Base-by-base conservation (phyloP, 2,329 filamentous ascomycete species). In the Colletotrichum orbiculare region DNA sequence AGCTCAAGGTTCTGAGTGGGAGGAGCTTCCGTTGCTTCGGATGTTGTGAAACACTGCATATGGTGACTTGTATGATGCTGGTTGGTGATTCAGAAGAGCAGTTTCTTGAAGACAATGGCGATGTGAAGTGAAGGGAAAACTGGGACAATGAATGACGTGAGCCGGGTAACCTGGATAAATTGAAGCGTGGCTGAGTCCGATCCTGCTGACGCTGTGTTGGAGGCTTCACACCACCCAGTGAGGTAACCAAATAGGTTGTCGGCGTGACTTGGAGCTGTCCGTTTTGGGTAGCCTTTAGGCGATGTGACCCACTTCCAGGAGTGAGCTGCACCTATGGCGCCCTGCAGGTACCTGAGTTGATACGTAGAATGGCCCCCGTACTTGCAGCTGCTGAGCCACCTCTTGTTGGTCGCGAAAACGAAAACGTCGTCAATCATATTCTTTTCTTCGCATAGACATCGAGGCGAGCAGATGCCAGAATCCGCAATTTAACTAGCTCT, bases 161-260 rank as follows among this genome's bases (percentile, higher is more conserved):
- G 56, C n/a, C 25, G 39, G 37, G 45, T 41, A 41, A 50, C 17
- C 8, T 39, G 53, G 39, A 42, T 35, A 50, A 39, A 11, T 25
- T 33, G 52, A 49, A 47, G 37, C n/a, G 63, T 66, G 63, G 63
- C 63, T 62, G 47, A 57, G 63, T 61, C 25, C 25, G 25, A 25
- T 25, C 25, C 25, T 25, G 4, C 25, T 25, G 25, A 25, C 25
- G 25, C 25, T 25, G 25, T 4, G 25, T 25, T 25, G 25, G 25
- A 25, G 25, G 25, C 25, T 25, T 25, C 25, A 25, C 25, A 25
- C 25, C 25, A 25, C 25, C 25, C 25, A 25, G 25, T 25, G 25
- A 25, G 25, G 25, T 25, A 25, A 5, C 25, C 25, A 25, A 25
- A 25, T 25, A 42, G 9, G 6, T 55, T 13, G 53, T 10, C 34